Base-by-base conservation (phyloP, 2,329 filamentous ascomycete genomes). In the Pseudogymnoascus sp. region DNA sequence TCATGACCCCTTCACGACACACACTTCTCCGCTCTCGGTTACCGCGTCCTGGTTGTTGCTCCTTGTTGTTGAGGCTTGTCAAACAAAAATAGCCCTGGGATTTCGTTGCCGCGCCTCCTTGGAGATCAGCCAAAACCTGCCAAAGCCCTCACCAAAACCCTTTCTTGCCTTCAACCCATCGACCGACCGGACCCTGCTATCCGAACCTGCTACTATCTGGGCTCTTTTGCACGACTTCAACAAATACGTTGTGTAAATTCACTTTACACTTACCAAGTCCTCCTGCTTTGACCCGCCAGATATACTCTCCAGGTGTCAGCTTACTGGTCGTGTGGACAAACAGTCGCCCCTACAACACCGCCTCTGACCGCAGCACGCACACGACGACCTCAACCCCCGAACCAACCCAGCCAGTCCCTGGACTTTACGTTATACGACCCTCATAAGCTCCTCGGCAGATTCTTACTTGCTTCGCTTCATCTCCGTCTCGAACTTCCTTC, bases 261-360 rank as follows among this genome's bases (percentile, higher is more conserved):
- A 53, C 1, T 53, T 53, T 53, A 31, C 47, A 53, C 26, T 53
- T 16, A 11, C 3, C 26, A 0, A 4, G 11, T 13, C 16, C 13
- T 31, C 14, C 26, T 31, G 47, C 47, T 53, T 11, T 16, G 8
- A 24, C 10, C 47, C 26, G 19, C 47, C 47, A 53, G 24, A 31
- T 31, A 53, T 53, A 53, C 47, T 53, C 47, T 53, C 47, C 47
- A 31, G 26, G 47, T 53, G 47, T 53, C 47, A 53, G 47, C 47
- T 53, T 53, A 53, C 47, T 53, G 47, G 47, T 53, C 47, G 47
- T 53, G 47, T 53, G 47, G 26, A 53, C 47, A 53, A 53, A 53
- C 47, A 53, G 47, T 53, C 47, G 47, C 47, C 47, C 16, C 47
- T 53, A 24, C 47, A 53, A 53, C 47, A 53, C 47, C 47, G 47